Percentiles rank a stretch among this genome's conserved stretches.
Evolutionary conservation across 805 yeast genomes (phyloP).

Genomic region (Peterozyma toletana): DNA sequence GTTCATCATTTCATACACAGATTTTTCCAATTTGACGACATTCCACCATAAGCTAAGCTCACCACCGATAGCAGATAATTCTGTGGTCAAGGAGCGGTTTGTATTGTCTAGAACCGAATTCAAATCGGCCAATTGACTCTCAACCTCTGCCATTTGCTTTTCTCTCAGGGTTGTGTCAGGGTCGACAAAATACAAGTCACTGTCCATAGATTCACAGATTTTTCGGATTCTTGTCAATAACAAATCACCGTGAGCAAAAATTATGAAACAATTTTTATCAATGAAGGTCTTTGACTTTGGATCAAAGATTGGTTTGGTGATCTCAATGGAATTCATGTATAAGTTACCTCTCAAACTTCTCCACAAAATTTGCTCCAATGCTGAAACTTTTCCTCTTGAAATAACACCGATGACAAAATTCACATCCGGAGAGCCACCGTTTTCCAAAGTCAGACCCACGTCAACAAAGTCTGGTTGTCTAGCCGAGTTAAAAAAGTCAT

Average conservation of each 20-base stretch:
- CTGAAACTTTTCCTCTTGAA: conserved; percentile 57
- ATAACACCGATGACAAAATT: conserved; percentile 78
- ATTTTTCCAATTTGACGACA: conserved; percentile 44
- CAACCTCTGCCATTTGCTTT: conserved; percentile 31
- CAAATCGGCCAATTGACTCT: conserved; percentile 45
- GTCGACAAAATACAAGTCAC: conserved; percentile 62
- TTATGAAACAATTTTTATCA: conserved; percentile 76
- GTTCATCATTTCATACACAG: conserved; percentile 53
- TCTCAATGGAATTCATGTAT: conserved; percentile 66
- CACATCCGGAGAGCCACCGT: conserved; percentile 28
- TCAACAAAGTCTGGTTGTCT: conserved; percentile 18
- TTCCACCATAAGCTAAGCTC: conserved; percentile 58
- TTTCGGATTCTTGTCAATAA: conserved; percentile 66
- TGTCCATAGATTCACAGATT: conserved; percentile 88
- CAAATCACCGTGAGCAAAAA: conserved; percentile 85
- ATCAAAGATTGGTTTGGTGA: conserved; percentile 64
- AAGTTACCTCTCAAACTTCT: conserved; percentile 90
- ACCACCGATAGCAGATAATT: conserved; percentile 54
- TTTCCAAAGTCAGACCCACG: conserved; percentile 26
- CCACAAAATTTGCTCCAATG: conserved; percentile 82
- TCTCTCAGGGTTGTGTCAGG: conserved; percentile 28
- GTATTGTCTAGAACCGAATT: conserved; percentile 40
- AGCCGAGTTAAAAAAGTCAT: conserved; percentile 31
- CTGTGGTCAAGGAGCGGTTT: conserved; percentile 52
- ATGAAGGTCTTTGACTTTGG: conserved; percentile 45